Base-by-base conservation (phyloP, 805 yeast genomes). In the Dipodascus geniculatus region DNA sequence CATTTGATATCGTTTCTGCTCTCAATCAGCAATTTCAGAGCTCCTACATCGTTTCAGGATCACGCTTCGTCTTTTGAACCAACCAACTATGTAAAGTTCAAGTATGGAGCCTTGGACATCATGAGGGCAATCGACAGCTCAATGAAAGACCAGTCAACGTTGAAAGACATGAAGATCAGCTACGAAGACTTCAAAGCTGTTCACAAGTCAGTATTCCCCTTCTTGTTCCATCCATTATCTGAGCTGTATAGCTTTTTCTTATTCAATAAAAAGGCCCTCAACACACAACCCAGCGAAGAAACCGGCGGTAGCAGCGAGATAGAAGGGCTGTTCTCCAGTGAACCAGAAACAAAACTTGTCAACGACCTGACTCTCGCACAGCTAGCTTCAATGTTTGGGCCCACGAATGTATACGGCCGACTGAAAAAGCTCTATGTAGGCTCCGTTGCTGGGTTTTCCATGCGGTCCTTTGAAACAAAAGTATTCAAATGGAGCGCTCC, bases 401-500 rank as follows among this genome's bases (percentile, higher is more conserved):
- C 60, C 3, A 50, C 56, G 11, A 54, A 61, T 2, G 44, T 58
- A 2, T 53, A 57, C 14, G 61, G 63, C 8, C 56, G 65, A 33
- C 55, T 85, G 52, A 72, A 79, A 48, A 80, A 79, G 59, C 74
- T 90, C 9, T 90, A 83, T 61, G 72, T 76, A 6, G 96, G 95
- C 0, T 71, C 87, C 8, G 83, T 79, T 50, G 73, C 81, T 51
- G 98, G 98, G 1, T 91, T 86, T 65, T 87, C 96, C 0, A 87
- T 90, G 77, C 71, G 95, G 28, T 84, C 96, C 0, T 76, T 91
- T 55, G 96, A 90, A 67, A 77, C 83, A 54, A 87, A 83, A 57
- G 85, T 84, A 0, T 80, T 87, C 71, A 87, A 89, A 61, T 91
- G 97, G 96, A 81, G 79, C 60, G 93, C 96, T 0, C 96, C 96